Percentiles rank a stretch among this genome's conserved stretches.
Evolutionary conservation across 305 asterid species (phyloP).

Genomic region (Fraxinus nigra): DNA sequence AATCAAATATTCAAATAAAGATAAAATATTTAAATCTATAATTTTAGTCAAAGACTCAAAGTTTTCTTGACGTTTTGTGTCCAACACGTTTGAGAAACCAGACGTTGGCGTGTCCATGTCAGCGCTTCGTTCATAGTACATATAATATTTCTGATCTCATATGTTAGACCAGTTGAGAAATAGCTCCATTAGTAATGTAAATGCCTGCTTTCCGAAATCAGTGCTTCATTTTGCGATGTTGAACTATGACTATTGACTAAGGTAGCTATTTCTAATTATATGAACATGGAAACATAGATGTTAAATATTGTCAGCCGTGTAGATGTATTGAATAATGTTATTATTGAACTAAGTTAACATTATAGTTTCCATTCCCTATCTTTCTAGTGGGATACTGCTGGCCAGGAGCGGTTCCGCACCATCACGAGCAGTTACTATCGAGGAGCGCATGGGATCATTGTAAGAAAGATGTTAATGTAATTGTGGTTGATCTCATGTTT

Average conservation of each 20-base stretch:
- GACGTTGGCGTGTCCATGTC: not conserved
- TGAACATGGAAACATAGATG: not conserved
- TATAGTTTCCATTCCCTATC: constrained; percentile 16
- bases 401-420: constrained; percentile 95
- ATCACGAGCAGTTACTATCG: constrained; percentile 97
- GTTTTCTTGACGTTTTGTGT: not conserved
- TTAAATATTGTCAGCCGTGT: not conserved
- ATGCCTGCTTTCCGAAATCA: not conserved
- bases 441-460: constrained; percentile 96
- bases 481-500: constrained; percentile 19
- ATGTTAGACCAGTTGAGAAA: not conserved
- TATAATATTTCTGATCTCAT: not conserved
- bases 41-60: not conserved
- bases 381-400: constrained; percentile 96
- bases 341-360: constrained; percentile 4
- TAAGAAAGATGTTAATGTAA: constrained; percentile 40
- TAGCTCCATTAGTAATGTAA: not conserved
- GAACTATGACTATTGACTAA: not conserved
- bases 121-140: not conserved
- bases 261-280: not conserved
- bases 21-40: not conserved
- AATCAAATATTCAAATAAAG: not conserved
- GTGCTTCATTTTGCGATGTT: not conserved
- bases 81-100: not conserved
- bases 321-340: constrained; percentile 1